Base-by-base conservation (phyloP, 2,329 filamentous ascomycete genomes). In the Dothiorella sarmentorum region DNA sequence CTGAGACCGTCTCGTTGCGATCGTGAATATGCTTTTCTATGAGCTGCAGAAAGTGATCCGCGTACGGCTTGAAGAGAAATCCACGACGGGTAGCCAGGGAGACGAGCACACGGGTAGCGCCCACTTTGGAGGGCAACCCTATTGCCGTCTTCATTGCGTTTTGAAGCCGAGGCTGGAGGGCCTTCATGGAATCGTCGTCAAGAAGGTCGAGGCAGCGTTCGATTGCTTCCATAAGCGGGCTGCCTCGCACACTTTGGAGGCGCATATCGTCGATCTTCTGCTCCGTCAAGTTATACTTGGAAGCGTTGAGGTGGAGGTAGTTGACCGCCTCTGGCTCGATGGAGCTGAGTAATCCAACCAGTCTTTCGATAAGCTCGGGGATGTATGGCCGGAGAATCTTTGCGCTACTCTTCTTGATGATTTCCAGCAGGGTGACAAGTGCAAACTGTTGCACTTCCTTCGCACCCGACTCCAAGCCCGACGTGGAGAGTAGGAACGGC, bases 41-140 rank as follows among this genome's bases (percentile, higher is more conserved):
- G 9, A 91, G 71, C 63, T 86, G 87, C 52, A 97, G 78, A 66
- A 97, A 91, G 7, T 82, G 79, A 62, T 89, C 84, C 11, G 90
- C 87, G 66, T 92, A 86, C 0, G 89, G 86, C 35, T 82, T 83
- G 71, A 97, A 90, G 27, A 92, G 78, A 35, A 86, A 81, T 33
- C 83, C 85, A 63, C 93, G 89, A 11, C 91, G 85, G 52, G 92
- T 93, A 52, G 90, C 89, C 7, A 99, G 80, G 0, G 90, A 92
- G 7, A 90, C 88, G 29, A 99, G 80, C 2, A 97, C 86, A 58
- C 91, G 85, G 63, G 88, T 89, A 67, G 91, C 95, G 35, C 91
- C 94, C 47, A 97, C 88, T 76, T 97, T 97, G 0, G 91, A 95
- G 2, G 93, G 93, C 75, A 97, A 86, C 1, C 92, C 93, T 35